Conservation (phyloP, 495 filamentous ascomycete genomes). For the Cudoniella acicularis region DNA sequence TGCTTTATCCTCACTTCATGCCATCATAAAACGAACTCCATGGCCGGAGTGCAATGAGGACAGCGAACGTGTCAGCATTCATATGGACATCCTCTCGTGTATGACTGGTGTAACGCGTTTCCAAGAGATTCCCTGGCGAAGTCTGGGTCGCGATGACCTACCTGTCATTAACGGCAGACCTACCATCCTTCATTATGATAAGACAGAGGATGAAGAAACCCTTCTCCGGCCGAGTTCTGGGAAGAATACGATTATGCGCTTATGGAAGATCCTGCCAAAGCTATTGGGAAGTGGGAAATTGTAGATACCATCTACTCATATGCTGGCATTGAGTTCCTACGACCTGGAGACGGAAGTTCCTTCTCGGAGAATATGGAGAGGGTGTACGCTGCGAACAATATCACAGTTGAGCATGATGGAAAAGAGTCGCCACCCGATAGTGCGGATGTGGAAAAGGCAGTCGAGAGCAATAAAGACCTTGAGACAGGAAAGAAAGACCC, state of each 20-base stretch:
- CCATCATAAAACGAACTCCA: conserved; percentile 35
- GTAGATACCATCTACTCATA: conserved; percentile 67
- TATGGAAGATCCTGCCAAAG: conserved; percentile 57
- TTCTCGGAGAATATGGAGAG: conserved; percentile 23
- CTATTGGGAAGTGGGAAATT: conserved; percentile 68
- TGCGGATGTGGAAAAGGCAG: conserved; percentile 17
- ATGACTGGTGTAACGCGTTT: conserved; percentile 96
- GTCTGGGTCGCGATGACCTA: neutral
- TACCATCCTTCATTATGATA: conserved; percentile 47
- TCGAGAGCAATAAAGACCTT: conserved; percentile 25
- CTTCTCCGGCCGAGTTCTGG: conserved; percentile 74
- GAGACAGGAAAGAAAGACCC: conserved; percentile 37
- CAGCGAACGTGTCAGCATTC: conserved; percentile 40
- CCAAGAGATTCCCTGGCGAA: conserved; percentile 41
- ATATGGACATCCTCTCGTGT: conserved; percentile 83
- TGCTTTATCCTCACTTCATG: conserved; percentile 55
- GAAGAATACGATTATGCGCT: conserved; percentile 75
- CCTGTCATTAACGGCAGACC: conserved; percentile 7
- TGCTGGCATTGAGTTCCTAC: conserved; percentile 62
- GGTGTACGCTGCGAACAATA: conserved; percentile 28
- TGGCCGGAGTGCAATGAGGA: neutral
- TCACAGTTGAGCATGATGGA: conserved; percentile 18
- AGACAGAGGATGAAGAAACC: conserved; percentile 54
- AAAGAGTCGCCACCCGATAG: conserved; percentile 10
- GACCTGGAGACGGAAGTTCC: conserved; percentile 38